phyloP scores from a whole-genome alignment of 1,139 yeast genomes.

The Yamadazyma dendronema region DNA sequence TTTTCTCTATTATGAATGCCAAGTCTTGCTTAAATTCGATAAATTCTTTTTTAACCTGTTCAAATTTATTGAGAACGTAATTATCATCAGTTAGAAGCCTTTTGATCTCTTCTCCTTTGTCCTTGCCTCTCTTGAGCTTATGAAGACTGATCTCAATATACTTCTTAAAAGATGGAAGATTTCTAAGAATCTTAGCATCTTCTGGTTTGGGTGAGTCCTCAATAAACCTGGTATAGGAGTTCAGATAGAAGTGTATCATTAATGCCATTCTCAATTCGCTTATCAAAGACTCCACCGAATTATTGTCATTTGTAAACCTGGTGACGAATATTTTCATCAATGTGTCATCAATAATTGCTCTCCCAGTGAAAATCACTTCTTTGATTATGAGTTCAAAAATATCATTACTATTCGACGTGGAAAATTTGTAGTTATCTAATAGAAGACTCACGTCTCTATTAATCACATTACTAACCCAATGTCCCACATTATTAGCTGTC shows the following conservation, averaged over 20 bases:
- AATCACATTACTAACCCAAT: slow-evolving; percentile 37
- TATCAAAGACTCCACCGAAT: slow-evolving; percentile 52
- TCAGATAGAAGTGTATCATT: slow-evolving; percentile 71
- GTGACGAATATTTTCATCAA: slow-evolving; percentile 36
- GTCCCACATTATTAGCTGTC: slow-evolving; percentile 40
- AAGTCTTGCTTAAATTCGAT: not conserved
- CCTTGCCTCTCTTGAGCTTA: slow-evolving; percentile 9
- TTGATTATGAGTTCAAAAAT: slow-evolving; percentile 38
- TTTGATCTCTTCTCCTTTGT: slow-evolving; percentile 9
- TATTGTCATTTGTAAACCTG: slow-evolving; percentile 42
- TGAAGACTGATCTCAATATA: slow-evolving; percentile 25
- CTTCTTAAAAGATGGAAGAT: slow-evolving; percentile 38
- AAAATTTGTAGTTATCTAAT: slow-evolving; percentile 43
- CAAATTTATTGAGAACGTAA: slow-evolving; percentile 5
- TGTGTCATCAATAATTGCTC: slow-evolving; percentile 20
- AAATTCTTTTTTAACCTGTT: slow-evolving; percentile 1
- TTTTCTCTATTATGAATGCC: not conserved
- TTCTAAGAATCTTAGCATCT: slow-evolving; percentile 25
- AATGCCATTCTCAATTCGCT: slow-evolving; percentile 57
- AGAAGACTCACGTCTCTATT: slow-evolving; percentile 29
- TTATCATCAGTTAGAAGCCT: slow-evolving; percentile 18
- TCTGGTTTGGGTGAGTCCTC: slow-evolving; percentile 8
- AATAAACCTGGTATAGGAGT: slow-evolving; percentile 19
- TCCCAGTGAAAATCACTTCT: slow-evolving; percentile 31
- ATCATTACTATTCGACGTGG: slow-evolving; percentile 39